Evolutionary conservation across 1,284 basidiomycete species (phyloP).

Genomic region (Cutaneotrichosporon cutaneum): DNA sequence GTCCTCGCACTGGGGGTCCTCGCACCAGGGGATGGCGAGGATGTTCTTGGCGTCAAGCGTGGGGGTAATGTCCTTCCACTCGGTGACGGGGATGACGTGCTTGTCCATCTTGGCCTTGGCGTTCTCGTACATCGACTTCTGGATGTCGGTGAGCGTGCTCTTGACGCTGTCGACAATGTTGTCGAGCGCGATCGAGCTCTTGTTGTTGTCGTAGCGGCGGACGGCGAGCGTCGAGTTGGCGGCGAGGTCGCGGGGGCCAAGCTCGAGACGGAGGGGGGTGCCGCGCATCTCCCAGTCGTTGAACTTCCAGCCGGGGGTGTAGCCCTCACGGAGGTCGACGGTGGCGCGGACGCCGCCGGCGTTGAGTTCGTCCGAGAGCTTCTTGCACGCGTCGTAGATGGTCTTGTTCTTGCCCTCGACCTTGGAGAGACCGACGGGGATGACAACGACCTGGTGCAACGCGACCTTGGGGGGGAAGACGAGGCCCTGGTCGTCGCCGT

Average conservation of each 20-base stretch:
- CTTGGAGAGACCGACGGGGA: slow-evolving; percentile 84
- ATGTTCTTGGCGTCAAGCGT: slow-evolving; percentile 86
- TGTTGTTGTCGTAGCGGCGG: slow-evolving; percentile 81
- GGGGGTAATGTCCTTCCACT: slow-evolving; percentile 90
- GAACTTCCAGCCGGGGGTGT: slow-evolving; percentile 98
- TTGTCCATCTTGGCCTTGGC: slow-evolving; percentile 75
- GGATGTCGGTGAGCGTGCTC: slow-evolving; percentile 78
- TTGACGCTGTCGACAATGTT: slow-evolving; percentile 64
- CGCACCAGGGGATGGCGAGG: slow-evolving; percentile 94
- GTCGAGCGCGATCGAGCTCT: slow-evolving; percentile 69
- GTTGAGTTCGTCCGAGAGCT: slow-evolving; percentile 68
- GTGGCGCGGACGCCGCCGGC: slow-evolving; percentile 77
- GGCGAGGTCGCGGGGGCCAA: slow-evolving; percentile 88
- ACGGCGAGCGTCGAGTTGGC: slow-evolving; percentile 81
- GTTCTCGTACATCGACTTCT: slow-evolving; percentile 79
- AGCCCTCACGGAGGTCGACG: slow-evolving; percentile 89
- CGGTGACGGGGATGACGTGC: slow-evolving; percentile 70
- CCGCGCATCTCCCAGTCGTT: slow-evolving; percentile 99
- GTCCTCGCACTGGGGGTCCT: slow-evolving; percentile 90
- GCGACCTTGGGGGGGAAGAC: slow-evolving; percentile 94
- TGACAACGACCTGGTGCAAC: slow-evolving; percentile 83
- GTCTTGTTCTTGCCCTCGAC: slow-evolving; percentile 59
- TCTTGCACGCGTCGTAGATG: slow-evolving; percentile 76
- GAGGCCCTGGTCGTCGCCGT: slow-evolving; percentile 96
- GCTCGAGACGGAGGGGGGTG: slow-evolving; percentile 93